Conservation (phyloP, 2,329 filamentous ascomycete species). For the Colletotrichum agaves region DNA sequence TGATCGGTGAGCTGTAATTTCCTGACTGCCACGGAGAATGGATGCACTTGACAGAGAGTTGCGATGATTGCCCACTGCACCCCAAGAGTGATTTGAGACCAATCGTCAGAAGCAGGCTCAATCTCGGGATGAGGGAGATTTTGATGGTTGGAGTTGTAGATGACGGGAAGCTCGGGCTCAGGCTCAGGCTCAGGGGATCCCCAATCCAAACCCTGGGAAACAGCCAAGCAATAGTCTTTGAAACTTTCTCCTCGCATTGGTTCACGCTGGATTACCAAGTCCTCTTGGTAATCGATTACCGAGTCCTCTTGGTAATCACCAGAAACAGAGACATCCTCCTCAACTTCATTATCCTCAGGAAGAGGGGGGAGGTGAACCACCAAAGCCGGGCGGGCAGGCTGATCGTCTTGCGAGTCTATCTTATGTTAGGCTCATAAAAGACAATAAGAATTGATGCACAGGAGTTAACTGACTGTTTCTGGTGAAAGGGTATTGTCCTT, state of each 20-base stretch:
- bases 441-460: too few species aligned
- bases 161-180: background rate
- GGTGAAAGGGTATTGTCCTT: background rate
- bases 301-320: too few species aligned
- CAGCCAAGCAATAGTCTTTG: background rate
- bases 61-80: conserved; percentile 18
- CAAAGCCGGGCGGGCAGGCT: background rate
- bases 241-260: conserved; percentile 2
- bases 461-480: too few species aligned
- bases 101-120: background rate
- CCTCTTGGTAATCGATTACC: background rate
- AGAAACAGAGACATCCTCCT: background rate
- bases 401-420: background rate
- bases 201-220: conserved; percentile 15
- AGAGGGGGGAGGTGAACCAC: background rate
- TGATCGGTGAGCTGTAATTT: background rate
- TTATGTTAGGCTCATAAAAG: background rate
- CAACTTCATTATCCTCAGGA: background rate
- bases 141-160: too few species aligned
- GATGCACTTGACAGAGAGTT: conserved; percentile 2
- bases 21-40: background rate
- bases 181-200: conserved; percentile 25
- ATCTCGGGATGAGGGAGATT: background rate
- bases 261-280: background rate
- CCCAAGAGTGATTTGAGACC: background rate